Conservation (phyloP, 2,329 filamentous ascomycete genomes). For the Fusarium sp. region DNA sequence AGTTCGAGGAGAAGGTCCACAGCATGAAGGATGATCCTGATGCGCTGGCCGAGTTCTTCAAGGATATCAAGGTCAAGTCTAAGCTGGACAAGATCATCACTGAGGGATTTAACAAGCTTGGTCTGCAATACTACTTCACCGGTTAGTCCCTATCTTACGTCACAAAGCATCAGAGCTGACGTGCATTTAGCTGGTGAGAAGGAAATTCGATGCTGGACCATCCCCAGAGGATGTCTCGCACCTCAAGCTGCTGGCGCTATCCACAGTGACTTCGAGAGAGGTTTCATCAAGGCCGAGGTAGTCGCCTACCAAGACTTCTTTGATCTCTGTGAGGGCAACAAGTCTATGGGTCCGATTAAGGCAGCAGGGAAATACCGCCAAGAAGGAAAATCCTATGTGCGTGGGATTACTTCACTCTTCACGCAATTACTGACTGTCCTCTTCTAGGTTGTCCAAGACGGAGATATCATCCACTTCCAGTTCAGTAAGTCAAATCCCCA, state of each 20-base stretch:
- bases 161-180: constrained; percentile 8
- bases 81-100: constrained; percentile 59
- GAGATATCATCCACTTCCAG: constrained; percentile 60
- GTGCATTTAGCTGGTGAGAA: constrained; percentile 57
- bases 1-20: constrained; percentile 61
- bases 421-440: constrained; percentile 39
- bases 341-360: constrained; percentile 61
- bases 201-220: constrained; percentile 61
- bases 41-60: constrained; percentile 54
- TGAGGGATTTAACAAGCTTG: constrained; percentile 60
- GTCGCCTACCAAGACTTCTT: constrained; percentile 61
- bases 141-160: constrained; percentile 37
- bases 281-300: constrained; percentile 62
- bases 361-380: constrained; percentile 61
- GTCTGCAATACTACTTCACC: constrained; percentile 61
- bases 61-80: constrained; percentile 59
- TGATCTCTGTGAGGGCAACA: constrained; percentile 58
- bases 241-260: constrained; percentile 60
- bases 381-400: constrained; percentile 60
- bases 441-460: constrained; percentile 57
- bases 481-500: constrained; percentile 54
- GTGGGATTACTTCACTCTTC: constrained; percentile 2
- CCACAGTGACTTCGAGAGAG: constrained; percentile 59
- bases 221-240: constrained; percentile 55
- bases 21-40: constrained; percentile 55